Conservation (phyloP, 768 basidiomycete genomes). For the Coprinopsis sp. region DNA sequence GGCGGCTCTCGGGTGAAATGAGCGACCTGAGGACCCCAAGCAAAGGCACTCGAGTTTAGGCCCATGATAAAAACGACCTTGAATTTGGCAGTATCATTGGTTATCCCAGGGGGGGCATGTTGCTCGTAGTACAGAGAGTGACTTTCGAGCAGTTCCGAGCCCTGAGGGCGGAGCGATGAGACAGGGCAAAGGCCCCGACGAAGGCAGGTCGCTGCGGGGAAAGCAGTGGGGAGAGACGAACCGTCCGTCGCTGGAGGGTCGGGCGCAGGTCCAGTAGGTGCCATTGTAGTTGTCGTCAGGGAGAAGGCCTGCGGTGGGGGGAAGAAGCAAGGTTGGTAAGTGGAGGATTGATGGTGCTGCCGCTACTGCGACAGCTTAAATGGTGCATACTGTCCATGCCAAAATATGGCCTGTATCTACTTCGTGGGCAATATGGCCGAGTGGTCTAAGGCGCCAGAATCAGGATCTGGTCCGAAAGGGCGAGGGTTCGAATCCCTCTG, state of each 20-base stretch:
- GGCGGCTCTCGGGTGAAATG: constrained; percentile 43
- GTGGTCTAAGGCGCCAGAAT: constrained; percentile 20
- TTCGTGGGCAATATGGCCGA: constrained; percentile 17
- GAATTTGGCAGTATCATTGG: constrained; percentile 36
- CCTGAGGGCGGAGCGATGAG: constrained; percentile 43
- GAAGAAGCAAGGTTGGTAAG: no score
- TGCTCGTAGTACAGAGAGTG: constrained; percentile 79
- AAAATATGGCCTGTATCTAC: no score
- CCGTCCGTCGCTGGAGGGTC: not conserved
- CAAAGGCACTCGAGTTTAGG: constrained; percentile 58
- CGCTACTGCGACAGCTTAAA: no score
- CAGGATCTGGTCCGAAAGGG: constrained; percentile 29
- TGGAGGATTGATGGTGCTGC: no score
- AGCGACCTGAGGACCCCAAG: constrained; percentile 60
- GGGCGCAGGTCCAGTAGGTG: not conserved
- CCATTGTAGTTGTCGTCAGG: not conserved
- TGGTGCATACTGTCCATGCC: no score
- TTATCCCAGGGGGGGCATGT: constrained; percentile 44
- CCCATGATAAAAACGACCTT: constrained; percentile 82
- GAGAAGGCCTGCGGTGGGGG: no score
- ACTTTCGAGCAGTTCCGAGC: constrained; percentile 46
- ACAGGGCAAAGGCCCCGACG: constrained; percentile 78
- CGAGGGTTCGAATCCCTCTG: constrained; percentile 44
- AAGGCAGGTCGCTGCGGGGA: constrained; percentile 56
- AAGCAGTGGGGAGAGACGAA: constrained; percentile 38